These are phyloP conservation scores for Glonium stellatum DNA, from an alignment of 495 filamentous ascomycete genomes.

Conservation along the genomic window DNA sequence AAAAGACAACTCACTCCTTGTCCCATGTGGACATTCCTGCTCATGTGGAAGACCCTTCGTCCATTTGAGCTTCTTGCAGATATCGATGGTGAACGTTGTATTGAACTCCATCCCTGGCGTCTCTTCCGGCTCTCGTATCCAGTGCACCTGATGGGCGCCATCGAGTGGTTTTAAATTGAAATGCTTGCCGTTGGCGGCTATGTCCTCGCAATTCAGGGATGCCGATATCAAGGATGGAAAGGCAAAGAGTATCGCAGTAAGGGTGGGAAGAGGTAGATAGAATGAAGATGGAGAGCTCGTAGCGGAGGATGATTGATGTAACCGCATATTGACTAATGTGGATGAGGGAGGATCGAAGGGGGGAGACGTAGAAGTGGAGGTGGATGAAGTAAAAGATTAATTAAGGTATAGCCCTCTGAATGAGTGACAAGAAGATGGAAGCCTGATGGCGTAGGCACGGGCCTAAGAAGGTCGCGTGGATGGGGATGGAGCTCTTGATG, in stretches of 20 bases:
- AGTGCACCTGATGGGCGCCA: constrained; percentile 70
- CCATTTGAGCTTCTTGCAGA: constrained; percentile 61
- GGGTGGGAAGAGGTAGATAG: neutral
- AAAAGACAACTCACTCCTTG: constrained; percentile 46
- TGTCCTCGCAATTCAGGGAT: constrained; percentile 56
- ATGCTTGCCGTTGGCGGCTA: constrained; percentile 48
- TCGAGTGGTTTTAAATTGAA: constrained; percentile 62
- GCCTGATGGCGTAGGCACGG: constrained; percentile 2
- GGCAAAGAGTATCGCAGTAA: constrained; percentile 32
- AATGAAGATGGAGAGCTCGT: neutral
- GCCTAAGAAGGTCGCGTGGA: neutral
- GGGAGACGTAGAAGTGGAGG: neutral
- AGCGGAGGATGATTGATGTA: neutral
- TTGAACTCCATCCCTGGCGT: constrained; percentile 48
- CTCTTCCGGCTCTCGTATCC: constrained; percentile 37
- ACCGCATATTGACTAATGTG: neutral
- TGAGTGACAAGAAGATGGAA: neutral
- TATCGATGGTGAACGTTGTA: constrained; percentile 82
- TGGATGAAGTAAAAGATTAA: neutral
- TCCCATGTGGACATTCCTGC: constrained; percentile 54
- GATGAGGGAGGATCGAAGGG: neutral
- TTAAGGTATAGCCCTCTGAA: neutral
- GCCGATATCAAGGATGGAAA: constrained; percentile 43
- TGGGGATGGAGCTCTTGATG: neutral
- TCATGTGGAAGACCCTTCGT: constrained; percentile 42